Evolutionary conservation across 2,329 filamentous ascomycete species (phyloP), one percentile per base, ranked within the genome.

Genomic region (Zymoseptoria ardabiliae): DNA sequence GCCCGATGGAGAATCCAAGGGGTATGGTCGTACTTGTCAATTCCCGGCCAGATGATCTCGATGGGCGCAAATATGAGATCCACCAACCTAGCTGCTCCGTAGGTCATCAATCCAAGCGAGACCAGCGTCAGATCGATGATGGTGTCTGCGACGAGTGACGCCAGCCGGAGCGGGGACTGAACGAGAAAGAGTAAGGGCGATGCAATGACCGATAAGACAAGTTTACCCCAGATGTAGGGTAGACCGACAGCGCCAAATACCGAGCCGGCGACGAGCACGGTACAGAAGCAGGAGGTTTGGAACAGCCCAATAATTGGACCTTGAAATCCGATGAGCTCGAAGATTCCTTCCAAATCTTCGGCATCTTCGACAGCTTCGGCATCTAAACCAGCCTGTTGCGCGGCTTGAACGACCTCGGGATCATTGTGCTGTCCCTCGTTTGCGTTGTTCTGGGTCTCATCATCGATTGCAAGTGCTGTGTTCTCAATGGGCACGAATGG

Each of bases 291-390:
- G 58, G 90, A 91, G 66, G 99, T 99, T 70, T 99, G 94, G 66
- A 97, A 85, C 5, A 99, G 82, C 2, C 91, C 91, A 13, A 88
- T 87, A 2, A 99, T 81, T 0, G 94, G 94, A 0, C 94, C 94
- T 69, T 95, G 90, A 89, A 99, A 95, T 45, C 94, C 94, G 60
- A 99, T 88, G 17, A 99, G 83, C 73, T 99, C 94, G 79, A 99
- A 86, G 56, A 99, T 90, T 0, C 94, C 94, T 72, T 99, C 94
- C 17, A 99, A 85, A 70, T 99, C 94, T 74, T 99, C 94, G 9
- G 89, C 89, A 66, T 97, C 77, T 61, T 92, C 89, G 50, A 91
- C 82, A 9, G 86, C 88, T 57, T 86, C 84, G 52, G 85, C 84
- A 67, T 96, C 90, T 41, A 93, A 77, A 8, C 82, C 88, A 17